Evolutionary conservation across 1,284 basidiomycete genomes (phyloP).

Genomic region (Microbotryomycetes sp.): DNA sequence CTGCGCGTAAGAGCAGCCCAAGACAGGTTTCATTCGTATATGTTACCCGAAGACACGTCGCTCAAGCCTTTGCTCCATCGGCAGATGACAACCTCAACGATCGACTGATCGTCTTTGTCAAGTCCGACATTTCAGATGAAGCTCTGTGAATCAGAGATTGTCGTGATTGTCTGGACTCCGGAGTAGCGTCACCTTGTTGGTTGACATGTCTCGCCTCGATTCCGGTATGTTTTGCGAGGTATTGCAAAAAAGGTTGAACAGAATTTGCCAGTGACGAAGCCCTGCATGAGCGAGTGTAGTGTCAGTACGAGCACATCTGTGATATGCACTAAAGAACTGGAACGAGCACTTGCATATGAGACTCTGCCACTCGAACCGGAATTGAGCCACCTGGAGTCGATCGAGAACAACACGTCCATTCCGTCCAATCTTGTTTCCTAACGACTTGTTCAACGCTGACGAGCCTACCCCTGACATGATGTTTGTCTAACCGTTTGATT

Average conservation of each 20-base stretch:
- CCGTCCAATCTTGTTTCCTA: conserved; percentile 10
- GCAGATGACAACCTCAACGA: not conserved
- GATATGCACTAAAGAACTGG: not conserved
- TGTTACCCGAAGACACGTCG: not conserved
- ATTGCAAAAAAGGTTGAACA: conserved; percentile 18
- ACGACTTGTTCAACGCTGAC: conserved; percentile 22
- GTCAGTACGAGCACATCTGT: not conserved
- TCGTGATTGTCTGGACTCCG: not conserved
- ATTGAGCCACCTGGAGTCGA: conserved; percentile 28
- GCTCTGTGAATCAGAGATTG: not conserved
- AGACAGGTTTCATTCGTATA: not conserved
- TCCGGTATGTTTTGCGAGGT: conserved; percentile 9
- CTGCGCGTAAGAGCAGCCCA: not conserved
- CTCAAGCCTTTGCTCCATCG: not conserved
- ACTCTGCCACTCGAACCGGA: conserved; percentile 22
- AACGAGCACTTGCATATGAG: conserved; percentile 16
- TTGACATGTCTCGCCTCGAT: not conserved
- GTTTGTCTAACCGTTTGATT: conserved; percentile 13
- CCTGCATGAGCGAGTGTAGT: not conserved
- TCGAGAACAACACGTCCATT: conserved; percentile 24
- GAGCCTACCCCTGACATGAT: conserved; percentile 21
- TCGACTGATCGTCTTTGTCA: not conserved
- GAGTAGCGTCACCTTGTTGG: no score
- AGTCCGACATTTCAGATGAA: not conserved
- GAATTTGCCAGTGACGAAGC: conserved; percentile 19